Evolutionary conservation across 768 basidiomycete genomes (phyloP).

Genomic region (Fistulinella prunicolor): DNA sequence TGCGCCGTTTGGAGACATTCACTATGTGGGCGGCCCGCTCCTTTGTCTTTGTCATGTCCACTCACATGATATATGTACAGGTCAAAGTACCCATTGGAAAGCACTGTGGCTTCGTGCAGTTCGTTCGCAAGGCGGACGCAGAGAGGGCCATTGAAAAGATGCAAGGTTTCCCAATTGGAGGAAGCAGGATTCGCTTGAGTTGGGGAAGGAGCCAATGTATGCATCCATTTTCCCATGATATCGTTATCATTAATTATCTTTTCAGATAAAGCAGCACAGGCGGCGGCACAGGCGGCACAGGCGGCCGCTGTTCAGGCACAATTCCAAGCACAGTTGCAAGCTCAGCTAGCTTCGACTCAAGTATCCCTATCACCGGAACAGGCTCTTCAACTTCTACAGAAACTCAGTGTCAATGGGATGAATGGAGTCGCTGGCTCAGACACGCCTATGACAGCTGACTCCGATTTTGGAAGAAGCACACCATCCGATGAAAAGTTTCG

Average conservation of each 20-base stretch:
- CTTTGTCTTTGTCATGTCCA: neutral
- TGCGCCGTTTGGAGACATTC: slow-evolving; percentile 88
- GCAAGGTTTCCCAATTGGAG: slow-evolving; percentile 95
- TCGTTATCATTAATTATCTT: slow-evolving; percentile 4
- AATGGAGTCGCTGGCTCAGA: slow-evolving; percentile 21
- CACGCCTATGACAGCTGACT: slow-evolving; percentile 2
- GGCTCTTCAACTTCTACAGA: slow-evolving; percentile 59
- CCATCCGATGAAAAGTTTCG: slow-evolving; percentile 24
- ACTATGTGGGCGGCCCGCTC: slow-evolving; percentile 59
- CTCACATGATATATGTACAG: slow-evolving; percentile 35
- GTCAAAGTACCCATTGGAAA: slow-evolving; percentile 97
- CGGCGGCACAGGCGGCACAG: slow-evolving; percentile 81
- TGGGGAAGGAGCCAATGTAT: slow-evolving; percentile 94
- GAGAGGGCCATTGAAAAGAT: slow-evolving; percentile 93
- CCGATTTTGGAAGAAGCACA: slow-evolving; percentile 17
- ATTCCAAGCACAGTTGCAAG: slow-evolving; percentile 37
- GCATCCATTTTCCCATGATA: neutral
- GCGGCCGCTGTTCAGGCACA: slow-evolving; percentile 62
- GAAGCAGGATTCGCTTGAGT: slow-evolving; percentile 84
- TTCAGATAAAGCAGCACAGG: slow-evolving; percentile 86
- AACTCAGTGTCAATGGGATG: slow-evolving; percentile 45
- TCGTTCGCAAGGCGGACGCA: slow-evolving; percentile 87
- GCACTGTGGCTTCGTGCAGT: slow-evolving; percentile 95
- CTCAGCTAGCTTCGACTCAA: slow-evolving; percentile 26
- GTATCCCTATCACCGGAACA: slow-evolving; percentile 54